phyloP scores from a whole-genome alignment of 2,329 filamentous ascomycete species.

The Trichoderma gracile region DNA sequence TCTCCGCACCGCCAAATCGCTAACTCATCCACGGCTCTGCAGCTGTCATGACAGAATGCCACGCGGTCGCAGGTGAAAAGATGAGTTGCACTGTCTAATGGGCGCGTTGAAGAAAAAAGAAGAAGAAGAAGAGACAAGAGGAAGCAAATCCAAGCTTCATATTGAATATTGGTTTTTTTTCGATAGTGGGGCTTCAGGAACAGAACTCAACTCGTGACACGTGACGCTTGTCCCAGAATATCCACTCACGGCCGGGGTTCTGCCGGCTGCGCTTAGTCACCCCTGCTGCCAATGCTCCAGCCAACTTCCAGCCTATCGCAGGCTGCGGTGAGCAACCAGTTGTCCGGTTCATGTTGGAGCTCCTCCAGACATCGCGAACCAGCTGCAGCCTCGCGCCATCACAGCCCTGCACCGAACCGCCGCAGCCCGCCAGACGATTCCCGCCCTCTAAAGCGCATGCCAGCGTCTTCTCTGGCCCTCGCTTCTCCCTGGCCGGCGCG shows the following conservation, averaged over 20 bases:
- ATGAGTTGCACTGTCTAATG: slow-evolving; percentile 86
- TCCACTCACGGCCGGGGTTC: slow-evolving; percentile 24
- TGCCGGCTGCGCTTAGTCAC: slow-evolving; percentile 22
- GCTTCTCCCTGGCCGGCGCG: slow-evolving; percentile 31
- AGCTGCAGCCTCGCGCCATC: slow-evolving; percentile 20
- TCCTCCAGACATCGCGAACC: slow-evolving; percentile 20
- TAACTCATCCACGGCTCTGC: slow-evolving; percentile 63
- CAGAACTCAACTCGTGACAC: slow-evolving; percentile 18
- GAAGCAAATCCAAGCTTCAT: not conserved
- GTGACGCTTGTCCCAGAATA: slow-evolving; percentile 16
- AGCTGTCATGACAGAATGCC: slow-evolving; percentile 68
- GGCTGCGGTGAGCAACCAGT: slow-evolving; percentile 24
- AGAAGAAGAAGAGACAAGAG: slow-evolving; percentile 40
- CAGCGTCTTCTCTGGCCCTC: not conserved
- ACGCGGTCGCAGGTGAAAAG: slow-evolving; percentile 57
- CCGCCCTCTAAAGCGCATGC: slow-evolving; percentile 7
- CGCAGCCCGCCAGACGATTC: not conserved
- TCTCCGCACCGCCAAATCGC: slow-evolving; percentile 63
- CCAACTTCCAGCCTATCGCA: not conserved
- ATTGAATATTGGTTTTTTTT: slow-evolving; percentile 3
- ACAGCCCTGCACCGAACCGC: slow-evolving; percentile 19
- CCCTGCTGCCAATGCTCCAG: not conserved
- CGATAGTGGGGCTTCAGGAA: slow-evolving; percentile 3
- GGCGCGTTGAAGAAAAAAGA: slow-evolving; percentile 63
- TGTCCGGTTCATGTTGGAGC: slow-evolving; percentile 19